A percentile compares a stretch with the other conserved stretches of the same genome.
These are phyloP conservation scores for Pelargonium myrrhifolium DNA, from an alignment of 441 rosid species.

Conservation along the genomic window DNA sequence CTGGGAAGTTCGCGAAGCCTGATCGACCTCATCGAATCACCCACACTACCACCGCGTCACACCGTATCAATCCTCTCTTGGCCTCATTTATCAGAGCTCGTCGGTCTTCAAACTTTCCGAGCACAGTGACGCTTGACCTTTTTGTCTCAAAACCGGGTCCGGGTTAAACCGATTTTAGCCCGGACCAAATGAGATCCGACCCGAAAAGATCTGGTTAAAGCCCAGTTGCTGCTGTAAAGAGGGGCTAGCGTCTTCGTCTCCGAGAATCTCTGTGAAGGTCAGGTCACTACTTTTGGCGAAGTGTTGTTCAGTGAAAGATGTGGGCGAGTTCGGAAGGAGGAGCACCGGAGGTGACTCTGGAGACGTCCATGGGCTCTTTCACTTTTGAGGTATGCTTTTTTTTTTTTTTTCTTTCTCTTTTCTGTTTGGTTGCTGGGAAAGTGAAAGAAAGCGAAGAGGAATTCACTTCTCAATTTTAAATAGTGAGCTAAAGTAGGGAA, in stretches of 20 bases:
- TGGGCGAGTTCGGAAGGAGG: conserved; percentile 74
- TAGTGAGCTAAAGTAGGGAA: not conserved
- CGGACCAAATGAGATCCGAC: not conserved
- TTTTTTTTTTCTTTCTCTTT: conserved; percentile 1
- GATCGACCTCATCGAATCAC: conserved; percentile 12
- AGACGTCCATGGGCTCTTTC: conserved; percentile 91
- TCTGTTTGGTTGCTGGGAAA: not conserved
- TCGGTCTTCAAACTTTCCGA: no score
- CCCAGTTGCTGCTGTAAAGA: not conserved
- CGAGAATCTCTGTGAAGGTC: not conserved
- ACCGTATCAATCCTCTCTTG: no score
- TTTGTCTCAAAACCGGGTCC: no score
- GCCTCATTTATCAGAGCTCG: no score
- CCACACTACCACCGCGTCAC: not conserved
- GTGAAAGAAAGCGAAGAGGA: not conserved
- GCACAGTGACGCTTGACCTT: no score
- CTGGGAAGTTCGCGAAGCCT: conserved; percentile 28
- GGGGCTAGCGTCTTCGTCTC: conserved; percentile 21
- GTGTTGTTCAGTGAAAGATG: conserved; percentile 33
- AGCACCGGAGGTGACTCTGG: conserved; percentile 86
- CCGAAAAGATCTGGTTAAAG: not conserved
- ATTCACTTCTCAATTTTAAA: not conserved
- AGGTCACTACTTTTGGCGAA: not conserved
- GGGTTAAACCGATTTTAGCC: not conserved
- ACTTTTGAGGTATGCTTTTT: conserved; percentile 74